Evolutionary conservation across 768 basidiomycete species (phyloP), one percentile per base, ranked within the genome.

Genomic region (Crucibulum laeve): DNA sequence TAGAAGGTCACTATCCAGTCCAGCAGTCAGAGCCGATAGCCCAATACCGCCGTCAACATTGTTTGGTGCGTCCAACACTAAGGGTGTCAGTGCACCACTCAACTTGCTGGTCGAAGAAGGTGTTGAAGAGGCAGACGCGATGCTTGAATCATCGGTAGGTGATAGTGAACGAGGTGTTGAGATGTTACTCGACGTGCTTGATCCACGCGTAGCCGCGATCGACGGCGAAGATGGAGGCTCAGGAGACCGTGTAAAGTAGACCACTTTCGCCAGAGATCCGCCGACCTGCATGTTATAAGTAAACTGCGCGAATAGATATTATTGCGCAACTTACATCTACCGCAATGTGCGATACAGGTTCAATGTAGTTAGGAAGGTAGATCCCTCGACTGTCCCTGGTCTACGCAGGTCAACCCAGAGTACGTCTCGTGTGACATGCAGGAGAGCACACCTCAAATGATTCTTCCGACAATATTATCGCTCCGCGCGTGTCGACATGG

Each of bases 301-400:
- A 38, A 40, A 54, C 41, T 42, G 30, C 45, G 43, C 43, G 23
- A 25, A 48, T 39, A 42, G 25, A 42, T 28, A 43, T 25, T 24
- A 40, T 25, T 21, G 38, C 40, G 34, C 39, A 42, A 79, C 92
- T 70, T 60, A 95, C 94, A 60, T 99, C 95, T 44, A 99, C 84
- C 3, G 96, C 96, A 43, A 98, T 93, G 61, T 98, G 93, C 15
- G 93, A 96, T 13, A 99, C 86, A 18, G 91, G 91, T 65, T 99
- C 96, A 48, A 95, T 95, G 69, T 98, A 84, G 59, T 96, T 94
- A 42, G 96, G 96, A 24, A 99, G 77, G 67, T 98, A 98, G 55
- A 99, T 97, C 7, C 93, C 95, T 59, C 94, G 76, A 57, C 91
- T 93, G 64, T 97, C 94, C 51, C 92, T 73, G 32, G 90, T 92